phyloP scores from a whole-genome alignment of 768 basidiomycete species.

The Russula earlei region DNA sequence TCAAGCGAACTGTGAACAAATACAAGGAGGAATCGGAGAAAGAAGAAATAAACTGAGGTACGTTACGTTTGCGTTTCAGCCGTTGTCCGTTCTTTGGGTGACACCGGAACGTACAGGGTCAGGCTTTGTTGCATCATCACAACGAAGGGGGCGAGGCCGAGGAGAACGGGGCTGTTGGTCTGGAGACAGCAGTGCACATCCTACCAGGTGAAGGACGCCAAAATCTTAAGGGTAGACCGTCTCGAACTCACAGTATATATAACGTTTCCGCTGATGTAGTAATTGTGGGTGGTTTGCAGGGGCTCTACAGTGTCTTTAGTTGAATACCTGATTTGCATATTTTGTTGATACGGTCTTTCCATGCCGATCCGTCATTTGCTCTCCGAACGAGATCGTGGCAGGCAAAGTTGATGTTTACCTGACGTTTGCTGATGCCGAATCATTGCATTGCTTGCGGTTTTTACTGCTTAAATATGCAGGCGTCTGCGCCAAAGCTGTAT shows the following conservation, averaged over 20 bases:
- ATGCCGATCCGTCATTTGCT: too few species aligned
- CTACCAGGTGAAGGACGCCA: conserved; percentile 2
- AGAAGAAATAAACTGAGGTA: conserved; percentile 25
- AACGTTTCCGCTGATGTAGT: neutral
- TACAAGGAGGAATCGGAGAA: conserved; percentile 79
- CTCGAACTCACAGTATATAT: neutral
- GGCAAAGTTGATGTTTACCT: too few species aligned
- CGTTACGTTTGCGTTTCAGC: neutral
- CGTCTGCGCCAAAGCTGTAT: too few species aligned
- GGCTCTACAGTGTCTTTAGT: neutral
- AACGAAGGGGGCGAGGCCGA: neutral
- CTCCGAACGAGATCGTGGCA: too few species aligned
- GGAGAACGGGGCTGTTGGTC: neutral
- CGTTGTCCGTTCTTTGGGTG: neutral
- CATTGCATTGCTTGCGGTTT: too few species aligned
- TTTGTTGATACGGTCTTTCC: neutral
- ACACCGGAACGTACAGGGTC: conserved; percentile 11
- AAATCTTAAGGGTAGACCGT: neutral
- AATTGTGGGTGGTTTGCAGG: neutral
- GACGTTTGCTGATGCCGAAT: too few species aligned
- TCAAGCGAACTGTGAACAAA: conserved; percentile 47
- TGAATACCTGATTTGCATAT: neutral
- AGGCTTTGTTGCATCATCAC: conserved; percentile 14
- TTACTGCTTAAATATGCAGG: too few species aligned
- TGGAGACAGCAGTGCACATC: neutral